Evolutionary conservation across 805 yeast genomes (phyloP).

Genomic region (Helenozyma baotianmanensis): DNA sequence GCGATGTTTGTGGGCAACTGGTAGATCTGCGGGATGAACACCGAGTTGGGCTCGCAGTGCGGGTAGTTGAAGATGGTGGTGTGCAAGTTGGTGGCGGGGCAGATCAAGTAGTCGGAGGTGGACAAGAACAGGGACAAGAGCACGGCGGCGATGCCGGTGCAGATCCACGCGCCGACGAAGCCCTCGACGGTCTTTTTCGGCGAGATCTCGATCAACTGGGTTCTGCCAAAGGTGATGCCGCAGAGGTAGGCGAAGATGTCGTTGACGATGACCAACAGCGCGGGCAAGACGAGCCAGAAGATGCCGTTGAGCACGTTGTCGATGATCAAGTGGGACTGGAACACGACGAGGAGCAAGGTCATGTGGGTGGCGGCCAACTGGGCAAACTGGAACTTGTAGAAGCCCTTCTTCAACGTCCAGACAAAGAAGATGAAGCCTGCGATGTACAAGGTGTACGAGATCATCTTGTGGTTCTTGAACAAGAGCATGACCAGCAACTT

Average conservation of each 20-base stretch:
- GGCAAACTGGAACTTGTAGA: slow-evolving; percentile 86
- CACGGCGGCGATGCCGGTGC: slow-evolving; percentile 75
- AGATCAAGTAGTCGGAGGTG: slow-evolving; percentile 69
- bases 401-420: slow-evolving; percentile 81
- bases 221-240: slow-evolving; percentile 93
- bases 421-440: slow-evolving; percentile 89
- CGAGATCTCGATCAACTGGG: slow-evolving; percentile 87
- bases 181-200: slow-evolving; percentile 99
- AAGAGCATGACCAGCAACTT: slow-evolving; percentile 44
- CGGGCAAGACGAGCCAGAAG: slow-evolving; percentile 92
- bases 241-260: slow-evolving; percentile 96
- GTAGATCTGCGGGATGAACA: slow-evolving; percentile 77
- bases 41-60: slow-evolving; percentile 80
- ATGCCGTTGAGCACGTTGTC: slow-evolving; percentile 85
- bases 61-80: slow-evolving; percentile 59
- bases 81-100: slow-evolving; percentile 74
- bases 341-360: slow-evolving; percentile 83
- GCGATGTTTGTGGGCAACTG: slow-evolving; percentile 68
- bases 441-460: slow-evolving; percentile 79
- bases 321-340: slow-evolving; percentile 91
- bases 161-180: slow-evolving; percentile 95
- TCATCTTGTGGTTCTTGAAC: slow-evolving; percentile 75
- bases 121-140: slow-evolving; percentile 60
- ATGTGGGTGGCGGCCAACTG: slow-evolving; percentile 92
- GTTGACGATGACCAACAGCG: slow-evolving; percentile 85